Conservation (phyloP, 1,284 basidiomycete genomes). For the Heterobasidion parviporum region DNA sequence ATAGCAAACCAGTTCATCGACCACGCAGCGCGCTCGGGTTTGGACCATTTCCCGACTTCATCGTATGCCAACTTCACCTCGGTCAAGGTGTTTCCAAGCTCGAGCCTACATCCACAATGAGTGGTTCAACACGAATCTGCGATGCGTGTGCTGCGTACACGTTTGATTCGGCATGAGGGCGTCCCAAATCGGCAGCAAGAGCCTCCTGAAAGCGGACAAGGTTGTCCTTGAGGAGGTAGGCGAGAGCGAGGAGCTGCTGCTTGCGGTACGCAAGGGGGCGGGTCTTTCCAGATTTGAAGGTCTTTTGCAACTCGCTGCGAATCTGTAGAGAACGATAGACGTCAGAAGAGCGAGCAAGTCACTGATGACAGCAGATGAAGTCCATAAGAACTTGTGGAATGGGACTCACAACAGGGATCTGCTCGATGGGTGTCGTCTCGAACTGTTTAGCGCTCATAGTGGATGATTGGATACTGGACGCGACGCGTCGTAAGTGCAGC, state of each 20-base stretch:
- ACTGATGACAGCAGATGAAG: background rate
- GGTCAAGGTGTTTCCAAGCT: slow-evolving; percentile 41
- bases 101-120: slow-evolving; percentile 34
- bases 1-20: slow-evolving; percentile 44
- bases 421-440: background rate
- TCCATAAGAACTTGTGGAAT: background rate
- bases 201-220: slow-evolving; percentile 44
- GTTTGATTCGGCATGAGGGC: slow-evolving; percentile 43
- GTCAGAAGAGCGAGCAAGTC: background rate
- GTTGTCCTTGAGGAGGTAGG: slow-evolving; percentile 64
- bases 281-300: slow-evolving; percentile 52
- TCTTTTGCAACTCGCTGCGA: slow-evolving; percentile 37
- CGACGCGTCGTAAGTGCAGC: too few relatives aligned
- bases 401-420: background rate
- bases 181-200: slow-evolving; percentile 46
- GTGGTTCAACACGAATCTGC: background rate
- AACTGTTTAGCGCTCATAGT: background rate
- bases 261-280: slow-evolving; percentile 54
- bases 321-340: slow-evolving; percentile 29
- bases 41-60: slow-evolving; percentile 70
- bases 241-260: slow-evolving; percentile 58
- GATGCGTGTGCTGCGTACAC: slow-evolving; percentile 34
- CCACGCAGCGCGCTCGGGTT: slow-evolving; percentile 54
- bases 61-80: slow-evolving; percentile 63
- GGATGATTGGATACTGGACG: too few relatives aligned